Base-by-base conservation (phyloP, 2,329 filamentous ascomycete species). In the Alternaria dauci region DNA sequence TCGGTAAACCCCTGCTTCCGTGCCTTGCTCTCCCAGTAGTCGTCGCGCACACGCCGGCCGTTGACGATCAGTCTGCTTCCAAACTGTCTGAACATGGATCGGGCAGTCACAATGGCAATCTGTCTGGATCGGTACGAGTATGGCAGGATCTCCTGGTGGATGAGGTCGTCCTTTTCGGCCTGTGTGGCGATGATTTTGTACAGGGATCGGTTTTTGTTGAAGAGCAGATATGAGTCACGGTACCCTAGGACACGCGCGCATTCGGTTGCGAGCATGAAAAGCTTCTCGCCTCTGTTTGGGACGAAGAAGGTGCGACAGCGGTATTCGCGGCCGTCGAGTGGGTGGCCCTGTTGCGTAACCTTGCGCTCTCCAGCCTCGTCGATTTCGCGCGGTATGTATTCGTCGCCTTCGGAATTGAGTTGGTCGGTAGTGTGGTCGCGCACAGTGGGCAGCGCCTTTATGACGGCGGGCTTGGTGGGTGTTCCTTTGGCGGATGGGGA, bases 31-130 rank as follows among this genome's bases (percentile, higher is more conserved):
- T 98, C 95, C 95, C 95, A 99, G 80, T 99, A 99, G 77, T 99
- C 95, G 80, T 99, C 95, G 51, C 95, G 90, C 42, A 99, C 95
- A 59, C 95, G 86, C 64, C 94, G 87, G 34, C 95, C 95, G 72
- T 94, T 92, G 36, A 91, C 88, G 66, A 99, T 95, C 53, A 99
- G 91, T 65, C 95, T 88, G 78, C 94, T 97, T 50, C 95, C 95
- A 78, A 99, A 99, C 78, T 99, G 95, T 43, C 95, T 89, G 80
- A 98, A 99, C 95, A 99, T 99, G 70, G 94, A 98, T 66, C 93
- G 89, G 30, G 95, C 95, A 1, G 95, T 98, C 43, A 99, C 95
- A 64, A 99, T 97, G 52, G 95, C 95, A 70, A 99, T 99, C 80
- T 99, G 95, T 52, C 95, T 89, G n/a, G 95, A 99, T 44, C 95